phyloP scores from a whole-genome alignment of 2,329 filamentous ascomycete genomes.

The Cladosporium sp. region DNA sequence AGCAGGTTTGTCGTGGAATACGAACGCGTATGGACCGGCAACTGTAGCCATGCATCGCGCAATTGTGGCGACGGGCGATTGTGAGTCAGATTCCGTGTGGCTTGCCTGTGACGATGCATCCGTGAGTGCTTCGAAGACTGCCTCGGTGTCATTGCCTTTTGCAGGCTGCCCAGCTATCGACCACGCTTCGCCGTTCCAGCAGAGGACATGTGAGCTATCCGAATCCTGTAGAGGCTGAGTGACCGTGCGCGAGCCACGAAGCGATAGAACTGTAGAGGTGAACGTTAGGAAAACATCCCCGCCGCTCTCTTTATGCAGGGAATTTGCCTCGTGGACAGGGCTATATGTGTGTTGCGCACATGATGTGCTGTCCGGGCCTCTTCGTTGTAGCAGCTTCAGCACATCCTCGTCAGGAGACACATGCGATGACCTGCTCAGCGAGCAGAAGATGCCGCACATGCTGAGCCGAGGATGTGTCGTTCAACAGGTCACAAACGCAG shows the following conservation, averaged over 20 bases:
- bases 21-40: conserved; percentile 79
- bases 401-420: conserved; percentile 19
- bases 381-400: conserved; percentile 22
- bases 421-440: conserved; percentile 23
- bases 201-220: conserved; percentile 62
- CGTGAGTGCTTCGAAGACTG: conserved; percentile 58
- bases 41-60: conserved; percentile 17
- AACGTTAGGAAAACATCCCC: conserved; percentile 53
- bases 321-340: background rate
- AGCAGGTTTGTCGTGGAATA: conserved; percentile 66
- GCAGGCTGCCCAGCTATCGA: conserved; percentile 57
- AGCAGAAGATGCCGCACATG: conserved; percentile 36
- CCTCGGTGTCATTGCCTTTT: conserved; percentile 72
- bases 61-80: background rate
- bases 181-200: conserved; percentile 99
- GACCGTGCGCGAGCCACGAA: conserved; percentile 71
- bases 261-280: conserved; percentile 79
- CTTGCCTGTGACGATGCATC: background rate
- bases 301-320: conserved; percentile 1
- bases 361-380: conserved; percentile 28
- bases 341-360: background rate
- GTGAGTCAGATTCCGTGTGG: too few species aligned
- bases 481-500: too few species aligned
- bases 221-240: conserved; percentile 66
- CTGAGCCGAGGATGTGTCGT: too few species aligned